phyloP scores from a whole-genome alignment of 176 grass and related monocot species.

The Oryza meridionalis region DNA sequence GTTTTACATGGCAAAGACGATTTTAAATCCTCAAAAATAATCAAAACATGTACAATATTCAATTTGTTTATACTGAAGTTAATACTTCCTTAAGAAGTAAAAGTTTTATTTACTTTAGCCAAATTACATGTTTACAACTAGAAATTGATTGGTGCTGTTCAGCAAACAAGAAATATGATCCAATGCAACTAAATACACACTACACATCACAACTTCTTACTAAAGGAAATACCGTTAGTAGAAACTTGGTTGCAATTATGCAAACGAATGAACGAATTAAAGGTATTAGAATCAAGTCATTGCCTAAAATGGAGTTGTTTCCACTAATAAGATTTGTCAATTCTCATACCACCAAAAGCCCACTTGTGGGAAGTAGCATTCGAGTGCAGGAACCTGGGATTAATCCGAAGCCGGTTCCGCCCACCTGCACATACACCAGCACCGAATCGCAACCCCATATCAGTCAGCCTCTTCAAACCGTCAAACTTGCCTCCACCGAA shows the following conservation, averaged over 20 bases:
- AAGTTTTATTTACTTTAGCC: background rate
- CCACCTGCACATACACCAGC: slow-evolving; percentile 38
- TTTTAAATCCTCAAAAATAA: background rate
- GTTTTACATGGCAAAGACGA: slow-evolving; percentile 21
- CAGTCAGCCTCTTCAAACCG: background rate
- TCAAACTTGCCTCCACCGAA: slow-evolving; percentile 1
- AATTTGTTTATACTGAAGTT: slow-evolving; percentile 33
- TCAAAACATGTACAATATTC: background rate
- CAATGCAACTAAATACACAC: slow-evolving; percentile 7
- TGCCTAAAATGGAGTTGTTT: slow-evolving; percentile 26
- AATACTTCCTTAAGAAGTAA: background rate
- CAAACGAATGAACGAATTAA: background rate
- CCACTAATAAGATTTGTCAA: background rate
- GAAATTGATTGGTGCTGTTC: slow-evolving; percentile 2
- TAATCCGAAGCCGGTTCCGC: slow-evolving; percentile 61
- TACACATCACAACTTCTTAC: background rate
- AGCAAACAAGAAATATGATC: background rate
- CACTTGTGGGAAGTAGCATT: slow-evolving; percentile 87
- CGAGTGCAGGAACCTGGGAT: slow-evolving; percentile 77
- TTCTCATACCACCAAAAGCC: slow-evolving; percentile 66
- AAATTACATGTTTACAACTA: slow-evolving; percentile 20
- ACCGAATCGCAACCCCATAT: slow-evolving; percentile 25
- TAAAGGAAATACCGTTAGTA: slow-evolving; percentile 1
- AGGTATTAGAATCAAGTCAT: background rate
- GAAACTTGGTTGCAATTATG: background rate